These are phyloP conservation scores for Sextonia rubra DNA, from an alignment of 164 flowering plant species.

Conservation along the genomic window DNA sequence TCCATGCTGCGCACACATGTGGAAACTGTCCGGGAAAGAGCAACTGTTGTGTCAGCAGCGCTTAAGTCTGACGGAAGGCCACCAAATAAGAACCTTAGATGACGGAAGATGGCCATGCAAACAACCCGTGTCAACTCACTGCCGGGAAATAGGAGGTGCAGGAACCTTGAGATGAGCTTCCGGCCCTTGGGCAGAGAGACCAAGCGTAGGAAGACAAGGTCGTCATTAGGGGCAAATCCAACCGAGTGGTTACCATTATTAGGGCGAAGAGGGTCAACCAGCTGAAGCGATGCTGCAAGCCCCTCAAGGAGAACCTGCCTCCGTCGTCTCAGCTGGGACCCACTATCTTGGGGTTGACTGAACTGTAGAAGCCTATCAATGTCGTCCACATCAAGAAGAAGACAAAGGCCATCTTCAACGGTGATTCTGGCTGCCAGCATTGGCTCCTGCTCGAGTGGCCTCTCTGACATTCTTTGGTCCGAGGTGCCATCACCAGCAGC, in stretches of 20 bases:
- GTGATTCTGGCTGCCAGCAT: conserved; percentile 91
- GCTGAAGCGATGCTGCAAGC: conserved; percentile 80
- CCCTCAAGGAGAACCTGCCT: conserved; percentile 75
- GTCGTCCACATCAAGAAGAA: conserved; percentile 90
- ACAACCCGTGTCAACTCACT: conserved; percentile 72
- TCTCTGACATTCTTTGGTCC: conserved; percentile 57
- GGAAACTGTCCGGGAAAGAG: conserved; percentile 54
- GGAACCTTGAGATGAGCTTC: conserved; percentile 63
- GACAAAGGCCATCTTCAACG: conserved; percentile 77
- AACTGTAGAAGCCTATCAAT: conserved; percentile 75
- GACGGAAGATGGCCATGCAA: conserved; percentile 92
- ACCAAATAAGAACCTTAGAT: conserved; percentile 85
- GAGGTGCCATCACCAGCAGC: conserved; percentile 30
- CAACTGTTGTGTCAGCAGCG: conserved; percentile 48
- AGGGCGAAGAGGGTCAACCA: conserved; percentile 71
- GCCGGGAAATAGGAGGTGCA: conserved; percentile 71
- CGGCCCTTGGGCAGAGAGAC: conserved; percentile 87
- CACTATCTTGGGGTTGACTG: conserved; percentile 81
- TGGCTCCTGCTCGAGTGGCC: conserved; percentile 91
- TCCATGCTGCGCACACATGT: conserved; percentile 66
- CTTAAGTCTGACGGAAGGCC: conserved; percentile 55
- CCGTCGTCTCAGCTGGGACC: conserved; percentile 60
- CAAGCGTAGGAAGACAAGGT: conserved; percentile 74
- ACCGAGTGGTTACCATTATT: conserved; percentile 46
- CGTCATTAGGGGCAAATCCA: conserved; percentile 53